Evolutionary conservation across 805 yeast genomes (phyloP), one percentile per base, ranked within the genome.

Genomic region (Spathaspora hagerdaliae): DNA sequence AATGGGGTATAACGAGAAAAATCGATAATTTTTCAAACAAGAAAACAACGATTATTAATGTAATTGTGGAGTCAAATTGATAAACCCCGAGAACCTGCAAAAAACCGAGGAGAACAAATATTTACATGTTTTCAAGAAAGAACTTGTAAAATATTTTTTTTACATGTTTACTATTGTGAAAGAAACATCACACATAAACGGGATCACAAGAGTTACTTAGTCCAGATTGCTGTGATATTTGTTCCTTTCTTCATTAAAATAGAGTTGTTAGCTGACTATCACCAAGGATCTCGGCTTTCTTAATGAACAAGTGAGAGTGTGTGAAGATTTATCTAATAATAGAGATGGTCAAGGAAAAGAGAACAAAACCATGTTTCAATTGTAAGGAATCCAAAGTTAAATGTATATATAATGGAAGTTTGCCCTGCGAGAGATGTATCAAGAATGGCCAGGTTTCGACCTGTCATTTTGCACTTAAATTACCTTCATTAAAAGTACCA

Each of bases 331-430:
- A 31, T 12, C 33, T 12, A 10, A 31, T 31, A 12, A 36, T 36
- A 26, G 36, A 27, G 10, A 61, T 60, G 65, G 58, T 58, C n/a
- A 58, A 65, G 47, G 75, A 70, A 52, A 67, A 66, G 47, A 52
- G 77, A 38, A 72, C 75, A 12, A 81, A 78, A 55, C 88, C 89
- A 3, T 83, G 90, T 59, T 69, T 78, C 24, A 71, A 73, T 53
- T 83, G 90, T 58, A 74, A 85, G 45, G 70, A 70, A 55, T 71
- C 83, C 19, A 83, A 83, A 60, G 82, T 83, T 27, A 81, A 75
- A 59, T 83, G 90, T 53, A 73, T 72, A 34, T 80, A 80, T 54
- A 53, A 65, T 6, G 67, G 65, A 2, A 51, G 60, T 2, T 61
- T 76, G 43, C 82, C 83, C 1, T 83, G 90, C 58, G 77, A 74